These are phyloP conservation scores for Neurospora intermedia DNA, from an alignment of 495 filamentous ascomycete species.

Conservation along the genomic window DNA sequence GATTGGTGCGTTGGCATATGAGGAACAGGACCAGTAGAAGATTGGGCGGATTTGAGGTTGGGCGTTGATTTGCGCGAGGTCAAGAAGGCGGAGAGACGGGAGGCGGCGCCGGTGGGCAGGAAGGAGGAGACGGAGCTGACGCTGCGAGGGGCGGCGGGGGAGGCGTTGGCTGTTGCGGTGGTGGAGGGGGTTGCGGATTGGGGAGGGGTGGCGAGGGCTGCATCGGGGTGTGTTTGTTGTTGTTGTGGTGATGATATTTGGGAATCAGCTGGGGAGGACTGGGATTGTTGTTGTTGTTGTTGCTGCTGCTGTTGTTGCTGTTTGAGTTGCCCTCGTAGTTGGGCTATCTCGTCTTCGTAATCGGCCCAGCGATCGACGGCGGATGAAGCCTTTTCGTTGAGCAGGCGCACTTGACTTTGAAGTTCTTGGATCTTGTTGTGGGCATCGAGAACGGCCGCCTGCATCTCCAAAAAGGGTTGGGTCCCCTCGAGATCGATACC, in stretches of 20 bases:
- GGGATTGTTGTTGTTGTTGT: conserved; percentile 6
- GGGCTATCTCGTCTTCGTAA: conserved; percentile 83
- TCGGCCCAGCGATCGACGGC: conserved; percentile 79
- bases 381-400: conserved; percentile 67
- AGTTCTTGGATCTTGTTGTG: conserved; percentile 69
- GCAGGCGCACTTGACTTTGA: conserved; percentile 60
- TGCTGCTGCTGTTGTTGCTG: background rate
- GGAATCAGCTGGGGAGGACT: conserved; percentile 4
- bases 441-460: conserved; percentile 42
- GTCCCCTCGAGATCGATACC: conserved; percentile 24
- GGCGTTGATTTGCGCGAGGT: conserved; percentile 44
- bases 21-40: background rate
- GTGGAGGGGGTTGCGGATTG: conserved; percentile 17
- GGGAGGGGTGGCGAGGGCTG: conserved; percentile 12
- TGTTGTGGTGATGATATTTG: conserved; percentile 16
- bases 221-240: conserved; percentile 2
- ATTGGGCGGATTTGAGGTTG: conserved; percentile 14
- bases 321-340: conserved; percentile 42
- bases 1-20: background rate
- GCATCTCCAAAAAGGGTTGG: conserved; percentile 31
- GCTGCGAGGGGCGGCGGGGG: background rate
- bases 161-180: conserved; percentile 7
- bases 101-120: conserved; percentile 30
- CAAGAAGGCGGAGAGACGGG: conserved; percentile 56
- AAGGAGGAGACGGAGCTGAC: conserved; percentile 24